A percentile compares a stretch with the other conserved stretches of the same genome.
These are phyloP conservation scores for Xylaria digitata DNA, from an alignment of 2,329 filamentous ascomycete species.

Conservation along the genomic window DNA sequence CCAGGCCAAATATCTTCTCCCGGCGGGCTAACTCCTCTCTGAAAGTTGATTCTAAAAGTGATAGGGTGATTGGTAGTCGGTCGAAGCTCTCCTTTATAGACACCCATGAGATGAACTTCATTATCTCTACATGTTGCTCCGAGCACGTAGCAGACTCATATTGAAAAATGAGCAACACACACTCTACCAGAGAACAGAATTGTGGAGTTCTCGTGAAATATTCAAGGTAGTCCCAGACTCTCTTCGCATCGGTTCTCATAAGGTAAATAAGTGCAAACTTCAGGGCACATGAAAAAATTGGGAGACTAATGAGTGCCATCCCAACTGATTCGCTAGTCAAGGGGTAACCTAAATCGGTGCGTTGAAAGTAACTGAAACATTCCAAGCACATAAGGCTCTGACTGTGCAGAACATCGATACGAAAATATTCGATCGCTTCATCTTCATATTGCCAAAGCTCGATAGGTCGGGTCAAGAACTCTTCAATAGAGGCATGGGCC, in stretches of 20 bases:
- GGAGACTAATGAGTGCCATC: slow-evolving; percentile 1
- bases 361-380: slow-evolving; percentile 23
- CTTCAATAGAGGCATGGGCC: slow-evolving; percentile 24
- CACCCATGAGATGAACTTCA: neutral
- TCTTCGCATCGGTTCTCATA: neutral
- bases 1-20: neutral
- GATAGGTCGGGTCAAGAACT: slow-evolving; percentile 25
- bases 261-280: slow-evolving; percentile 9
- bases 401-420: slow-evolving; percentile 13
- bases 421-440: slow-evolving; percentile 22
- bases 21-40: slow-evolving; percentile 12
- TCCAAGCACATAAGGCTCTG: slow-evolving; percentile 19
- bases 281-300: slow-evolving; percentile 19
- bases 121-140: slow-evolving; percentile 5
- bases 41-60: slow-evolving; percentile 3
- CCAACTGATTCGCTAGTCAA: slow-evolving; percentile 15
- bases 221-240: neutral
- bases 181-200: slow-evolving; percentile 14
- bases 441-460: slow-evolving; percentile 26
- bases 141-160: neutral
- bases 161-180: neutral
- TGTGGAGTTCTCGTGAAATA: slow-evolving; percentile 2
- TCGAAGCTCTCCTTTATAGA: neutral
- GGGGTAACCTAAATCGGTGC: slow-evolving; percentile 22
- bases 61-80: neutral